Percentiles rank a stretch among this genome's conserved stretches.
Conservation (phyloP, 306 rosid species). For the Lotus japonicus region DNA sequence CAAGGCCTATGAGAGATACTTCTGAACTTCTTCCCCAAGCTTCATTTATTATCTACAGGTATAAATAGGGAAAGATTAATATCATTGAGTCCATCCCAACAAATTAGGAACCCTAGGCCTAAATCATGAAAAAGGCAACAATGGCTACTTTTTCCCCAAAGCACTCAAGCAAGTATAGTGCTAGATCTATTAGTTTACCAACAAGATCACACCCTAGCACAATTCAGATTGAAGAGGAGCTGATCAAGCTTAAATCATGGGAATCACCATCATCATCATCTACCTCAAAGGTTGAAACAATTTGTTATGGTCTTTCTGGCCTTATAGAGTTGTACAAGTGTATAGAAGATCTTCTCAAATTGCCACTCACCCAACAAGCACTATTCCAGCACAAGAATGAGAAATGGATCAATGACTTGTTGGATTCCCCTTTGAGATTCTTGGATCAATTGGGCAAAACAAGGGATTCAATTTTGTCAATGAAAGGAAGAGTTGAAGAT, state of each 20-base stretch:
- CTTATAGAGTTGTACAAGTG: slow-evolving; percentile 40
- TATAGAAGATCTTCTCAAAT: slow-evolving; percentile 49
- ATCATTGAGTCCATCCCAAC: neutral
- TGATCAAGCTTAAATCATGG: slow-evolving; percentile 47
- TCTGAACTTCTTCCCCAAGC: neutral
- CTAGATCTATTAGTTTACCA: slow-evolving; percentile 71
- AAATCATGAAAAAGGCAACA: slow-evolving; percentile 31
- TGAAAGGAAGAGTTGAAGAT: slow-evolving; percentile 41
- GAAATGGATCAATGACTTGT: slow-evolving; percentile 57
- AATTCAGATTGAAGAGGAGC: slow-evolving; percentile 38
- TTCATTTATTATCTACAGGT: neutral
- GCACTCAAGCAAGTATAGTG: slow-evolving; percentile 25
- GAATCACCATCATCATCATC: slow-evolving; percentile 30
- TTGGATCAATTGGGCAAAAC: slow-evolving; percentile 50
- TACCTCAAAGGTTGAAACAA: slow-evolving; percentile 31
- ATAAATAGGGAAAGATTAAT: slow-evolving; percentile 7
- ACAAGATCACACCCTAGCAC: slow-evolving; percentile 78
- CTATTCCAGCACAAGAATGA: slow-evolving; percentile 37
- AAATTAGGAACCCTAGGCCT: neutral
- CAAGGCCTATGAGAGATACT: slow-evolving; percentile 16
- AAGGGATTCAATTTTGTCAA: slow-evolving; percentile 36
- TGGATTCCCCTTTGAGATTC: slow-evolving; percentile 47
- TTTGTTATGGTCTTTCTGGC: slow-evolving; percentile 37
- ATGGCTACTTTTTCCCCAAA: slow-evolving; percentile 47
- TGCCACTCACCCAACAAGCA: slow-evolving; percentile 59